Evolutionary conservation across 225 moss, liverwort and hornwort species (phyloP).

Genomic region (Pseudoscleropodium purum): DNA sequence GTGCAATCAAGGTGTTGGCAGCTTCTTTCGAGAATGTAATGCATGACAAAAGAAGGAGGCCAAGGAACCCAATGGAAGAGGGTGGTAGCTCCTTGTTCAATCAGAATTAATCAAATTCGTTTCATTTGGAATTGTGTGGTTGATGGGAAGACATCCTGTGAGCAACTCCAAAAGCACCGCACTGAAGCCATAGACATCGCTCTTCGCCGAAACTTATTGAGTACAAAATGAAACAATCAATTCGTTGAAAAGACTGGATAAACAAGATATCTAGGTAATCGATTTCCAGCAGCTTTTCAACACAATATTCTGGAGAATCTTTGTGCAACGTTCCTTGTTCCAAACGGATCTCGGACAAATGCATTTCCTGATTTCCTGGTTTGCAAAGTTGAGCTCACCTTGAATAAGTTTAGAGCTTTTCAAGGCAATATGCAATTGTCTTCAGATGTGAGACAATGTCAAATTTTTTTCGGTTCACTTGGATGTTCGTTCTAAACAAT

Average conservation of each 20-base stretch:
- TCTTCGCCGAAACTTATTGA: neutral
- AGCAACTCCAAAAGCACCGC: neutral
- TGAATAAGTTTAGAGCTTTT: neutral
- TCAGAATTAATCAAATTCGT: conserved; percentile 14
- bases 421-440: neutral
- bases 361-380: neutral
- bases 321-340: neutral
- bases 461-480: neutral
- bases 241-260: neutral
- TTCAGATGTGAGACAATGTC: neutral
- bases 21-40: neutral
- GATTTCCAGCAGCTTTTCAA: neutral
- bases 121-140: neutral
- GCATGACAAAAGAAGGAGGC: neutral
- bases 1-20: neutral
- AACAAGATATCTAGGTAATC: neutral
- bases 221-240: neutral
- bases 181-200: neutral
- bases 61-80: neutral
- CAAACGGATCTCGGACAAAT: neutral
- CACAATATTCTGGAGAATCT: neutral
- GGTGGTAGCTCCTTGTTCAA: conserved; percentile 3
- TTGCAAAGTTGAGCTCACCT: neutral
- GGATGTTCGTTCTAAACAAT: neutral
- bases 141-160: neutral